Conservation (phyloP, 768 basidiomycete species). For the Amanita rubescens region DNA sequence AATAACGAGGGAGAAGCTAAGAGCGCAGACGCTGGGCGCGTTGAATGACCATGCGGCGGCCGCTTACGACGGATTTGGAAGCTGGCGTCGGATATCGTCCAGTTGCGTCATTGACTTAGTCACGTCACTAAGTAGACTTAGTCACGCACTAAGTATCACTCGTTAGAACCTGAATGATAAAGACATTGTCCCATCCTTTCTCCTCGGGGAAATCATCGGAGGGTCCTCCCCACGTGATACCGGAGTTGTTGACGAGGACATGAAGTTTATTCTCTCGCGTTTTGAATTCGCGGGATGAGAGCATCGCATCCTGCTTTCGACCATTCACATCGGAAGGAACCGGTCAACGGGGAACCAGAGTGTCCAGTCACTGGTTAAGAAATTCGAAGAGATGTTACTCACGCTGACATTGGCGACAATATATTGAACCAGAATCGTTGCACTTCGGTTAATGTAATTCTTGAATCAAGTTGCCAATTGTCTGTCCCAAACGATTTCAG, state of each 20-base stretch:
- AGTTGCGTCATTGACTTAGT: too few relatives aligned
- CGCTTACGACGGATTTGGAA: too few relatives aligned
- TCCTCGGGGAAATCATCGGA: slow-evolving; percentile 69
- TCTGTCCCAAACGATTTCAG: too few relatives aligned
- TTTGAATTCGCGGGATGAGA: slow-evolving; percentile 62
- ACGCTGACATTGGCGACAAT: slow-evolving; percentile 70
- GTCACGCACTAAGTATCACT: too few relatives aligned
- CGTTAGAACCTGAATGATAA: too few relatives aligned
- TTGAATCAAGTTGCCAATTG: too few relatives aligned
- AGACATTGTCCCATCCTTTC: slow-evolving; percentile 80
- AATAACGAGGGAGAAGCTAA: too few relatives aligned
- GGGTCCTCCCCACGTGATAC: slow-evolving; percentile 70
- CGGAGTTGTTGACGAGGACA: slow-evolving; percentile 80
- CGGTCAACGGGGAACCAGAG: too few relatives aligned
- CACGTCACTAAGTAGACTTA: too few relatives aligned
- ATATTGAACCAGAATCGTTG: slow-evolving; percentile 48
- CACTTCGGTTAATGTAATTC: slow-evolving; percentile 55
- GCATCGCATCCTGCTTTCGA: slow-evolving; percentile 74
- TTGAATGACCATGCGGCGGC: too few relatives aligned
- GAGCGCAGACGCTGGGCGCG: too few relatives aligned
- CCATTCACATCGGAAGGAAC: slow-evolving; percentile 25
- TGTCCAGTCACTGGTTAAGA: neutral
- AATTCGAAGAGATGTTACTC: slow-evolving; percentile 20
- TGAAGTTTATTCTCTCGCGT: slow-evolving; percentile 67
- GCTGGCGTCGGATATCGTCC: too few relatives aligned